Evolutionary conservation across 2,329 filamentous ascomycete genomes (phyloP), one percentile per base, ranked within the genome.

Genomic region (Talaromyces sp.): DNA sequence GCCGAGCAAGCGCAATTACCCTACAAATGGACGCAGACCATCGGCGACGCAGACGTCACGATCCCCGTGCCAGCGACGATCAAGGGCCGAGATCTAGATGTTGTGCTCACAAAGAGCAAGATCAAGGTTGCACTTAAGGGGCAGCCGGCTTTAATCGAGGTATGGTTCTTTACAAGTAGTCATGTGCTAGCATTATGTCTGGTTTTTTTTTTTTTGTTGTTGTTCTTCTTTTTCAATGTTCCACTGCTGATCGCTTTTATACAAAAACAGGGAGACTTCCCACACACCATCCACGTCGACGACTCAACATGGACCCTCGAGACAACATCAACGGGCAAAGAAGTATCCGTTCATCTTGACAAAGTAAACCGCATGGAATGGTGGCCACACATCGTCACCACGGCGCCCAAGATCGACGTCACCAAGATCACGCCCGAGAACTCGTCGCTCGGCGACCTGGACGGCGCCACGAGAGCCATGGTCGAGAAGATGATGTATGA

Each of bases 401-500:
- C 81, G 7, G 93, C 93, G 4, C 95, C 95, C 65, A 90, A 89
- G 78, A 96, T 99, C 77, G 95, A 99, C 79, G 92, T 96, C 39
- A 88, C 88, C 70, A 97, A 96, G 82, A 98, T 99, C 77, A 86
- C 88, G 73, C 95, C 95, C 25, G 95, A 98, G 79, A 93, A 89
- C 74, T 93, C 89, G 73, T 96, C 92, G 76, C 82, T 99, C 71
- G 88, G 90, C 61, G 95, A 99, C 75, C 81, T 99, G 67, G 93
- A 98, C 73, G 95, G 95, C 64, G 90, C 96, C 82, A 99, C 95
- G 59, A 85, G 95, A 66, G 85, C 88, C 62, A 98, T 99, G 93
- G 95, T 99, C 52, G 95, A 99, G 86, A 99, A 99, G 86, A 99
- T 99, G 95, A 99, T 99, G 95, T 99, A 85, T 71, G 95, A 99